These are phyloP conservation scores for Acorus gramineus DNA, from an alignment of 106 monocot species.

Conservation along the genomic window DNA sequence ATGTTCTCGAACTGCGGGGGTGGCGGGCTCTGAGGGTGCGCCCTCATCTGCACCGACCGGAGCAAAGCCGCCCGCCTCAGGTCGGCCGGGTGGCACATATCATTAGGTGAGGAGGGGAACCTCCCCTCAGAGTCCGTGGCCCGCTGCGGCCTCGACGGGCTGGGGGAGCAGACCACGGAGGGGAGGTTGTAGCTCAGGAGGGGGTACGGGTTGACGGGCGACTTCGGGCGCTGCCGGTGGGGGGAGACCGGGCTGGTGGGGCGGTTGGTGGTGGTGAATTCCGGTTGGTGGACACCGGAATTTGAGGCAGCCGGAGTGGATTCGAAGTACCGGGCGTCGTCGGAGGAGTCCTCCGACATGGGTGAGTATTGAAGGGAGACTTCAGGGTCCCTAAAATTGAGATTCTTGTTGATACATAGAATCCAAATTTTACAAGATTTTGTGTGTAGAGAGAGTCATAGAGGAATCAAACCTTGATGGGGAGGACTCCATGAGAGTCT, in stretches of 20 bases:
- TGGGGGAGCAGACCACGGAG: slow-evolving; percentile 33
- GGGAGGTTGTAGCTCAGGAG: slow-evolving; percentile 33
- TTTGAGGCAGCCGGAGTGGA: no score
- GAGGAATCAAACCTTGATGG: slow-evolving; percentile 51
- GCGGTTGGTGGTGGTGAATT: slow-evolving; percentile 16
- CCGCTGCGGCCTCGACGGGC: slow-evolving; percentile 45
- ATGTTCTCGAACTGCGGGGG: slow-evolving; percentile 41
- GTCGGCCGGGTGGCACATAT: slow-evolving; percentile 74
- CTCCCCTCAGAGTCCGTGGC: slow-evolving; percentile 56
- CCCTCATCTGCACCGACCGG: slow-evolving; percentile 83
- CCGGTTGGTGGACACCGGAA: slow-evolving; percentile 11
- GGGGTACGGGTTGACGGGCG: slow-evolving; percentile 15
- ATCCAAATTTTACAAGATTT: neutral
- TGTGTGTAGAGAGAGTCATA: no score
- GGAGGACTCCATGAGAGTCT: slow-evolving; percentile 64
- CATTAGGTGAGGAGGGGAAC: slow-evolving; percentile 85
- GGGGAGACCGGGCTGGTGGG: slow-evolving; percentile 65
- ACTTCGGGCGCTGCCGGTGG: slow-evolving; percentile 14
- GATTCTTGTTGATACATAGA: neutral
- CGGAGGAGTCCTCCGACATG: slow-evolving; percentile 87
- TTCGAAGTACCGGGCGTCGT: slow-evolving; percentile 55
- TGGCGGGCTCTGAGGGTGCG: slow-evolving; percentile 40
- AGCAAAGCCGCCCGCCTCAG: slow-evolving; percentile 65
- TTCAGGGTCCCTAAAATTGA: slow-evolving; percentile 55
- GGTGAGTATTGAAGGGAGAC: slow-evolving; percentile 54